Conservation (phyloP, 257 asterid genomes). For the Solanum bulbocastanum region DNA sequence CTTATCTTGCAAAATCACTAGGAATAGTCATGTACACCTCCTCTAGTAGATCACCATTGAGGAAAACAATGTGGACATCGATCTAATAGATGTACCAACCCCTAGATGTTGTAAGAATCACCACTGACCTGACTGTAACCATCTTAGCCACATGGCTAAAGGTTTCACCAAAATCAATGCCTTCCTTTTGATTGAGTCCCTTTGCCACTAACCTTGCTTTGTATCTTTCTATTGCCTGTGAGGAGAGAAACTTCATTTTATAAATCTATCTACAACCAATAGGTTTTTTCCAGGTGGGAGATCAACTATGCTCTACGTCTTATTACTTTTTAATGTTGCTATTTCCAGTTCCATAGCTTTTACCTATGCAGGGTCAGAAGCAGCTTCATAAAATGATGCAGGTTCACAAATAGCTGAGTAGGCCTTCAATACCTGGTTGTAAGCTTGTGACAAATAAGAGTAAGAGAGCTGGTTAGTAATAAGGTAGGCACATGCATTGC, state of each 20-base stretch:
- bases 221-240: neutral
- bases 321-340: neutral
- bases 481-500: too few species aligned
- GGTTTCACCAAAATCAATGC: too few species aligned
- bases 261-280: too few species aligned
- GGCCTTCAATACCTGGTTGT: too few species aligned
- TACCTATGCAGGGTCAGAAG: neutral
- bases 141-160: too few species aligned
- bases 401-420: rapidly evolving
- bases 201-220: neutral
- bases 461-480: neutral
- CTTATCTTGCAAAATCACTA: too few species aligned
- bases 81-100: neutral
- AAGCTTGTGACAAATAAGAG: too few species aligned
- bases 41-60: neutral
- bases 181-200: neutral
- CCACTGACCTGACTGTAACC: too few species aligned
- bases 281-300: neutral
- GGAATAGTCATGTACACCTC: neutral
- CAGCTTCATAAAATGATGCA: neutral
- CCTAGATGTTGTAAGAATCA: too few species aligned
- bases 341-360: neutral
- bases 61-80: neutral
- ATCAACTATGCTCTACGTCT: neutral
- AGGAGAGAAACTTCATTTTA: too few species aligned